Base-by-base conservation (phyloP, 495 filamentous ascomycete genomes). In the Penicillium canariense region DNA sequence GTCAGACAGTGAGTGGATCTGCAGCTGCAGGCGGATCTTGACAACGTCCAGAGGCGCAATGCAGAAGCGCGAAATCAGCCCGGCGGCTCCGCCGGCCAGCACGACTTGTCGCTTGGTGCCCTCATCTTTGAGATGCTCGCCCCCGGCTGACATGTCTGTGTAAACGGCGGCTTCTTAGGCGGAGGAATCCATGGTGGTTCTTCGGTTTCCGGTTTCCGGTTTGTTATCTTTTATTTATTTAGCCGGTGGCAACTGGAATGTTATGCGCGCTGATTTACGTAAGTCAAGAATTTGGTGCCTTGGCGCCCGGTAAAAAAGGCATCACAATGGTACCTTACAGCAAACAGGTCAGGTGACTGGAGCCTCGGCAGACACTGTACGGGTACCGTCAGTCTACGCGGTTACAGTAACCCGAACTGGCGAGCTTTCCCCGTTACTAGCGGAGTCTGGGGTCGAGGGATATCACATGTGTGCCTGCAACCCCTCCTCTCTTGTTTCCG, bases 21-120 rank as follows among this genome's bases (percentile, higher is more conserved):
- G 91, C 32, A 96, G 81, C 65, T 96, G 91, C 42, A 96, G 85
- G n/a, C 91, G 87, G 73, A 96, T 96, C 77, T 97, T 97, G 73
- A 96, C 84, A 54, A 97, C 91, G 70, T 97, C 91, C 49, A 97
- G 86, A 50, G 91, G 91, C 46, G 91, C 91, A 69, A 95, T 86
- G 62, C 90, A 84, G 77, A 96, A 97, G 84, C 94, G 85, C 48
- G 94, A 94, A 49, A 97, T 82, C 51, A 98, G 81, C 12, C 94
- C 94, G 45, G 95, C 90, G 50, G 87, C 85, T 14, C 87, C 90
- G 58, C 94, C 94, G 36, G 94, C 93, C 53, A 85, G 69, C 43
- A 92, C 80, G 55, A 93, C 88, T 66, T 97, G 91, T 50, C 80
- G 73, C 66, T 81, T 84, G 54, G 91, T 88, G 74, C 92, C 92